These are phyloP conservation scores for Stentor roeselii DNA, from an alignment of 73 alveolate species.

Conservation along the genomic window DNA sequence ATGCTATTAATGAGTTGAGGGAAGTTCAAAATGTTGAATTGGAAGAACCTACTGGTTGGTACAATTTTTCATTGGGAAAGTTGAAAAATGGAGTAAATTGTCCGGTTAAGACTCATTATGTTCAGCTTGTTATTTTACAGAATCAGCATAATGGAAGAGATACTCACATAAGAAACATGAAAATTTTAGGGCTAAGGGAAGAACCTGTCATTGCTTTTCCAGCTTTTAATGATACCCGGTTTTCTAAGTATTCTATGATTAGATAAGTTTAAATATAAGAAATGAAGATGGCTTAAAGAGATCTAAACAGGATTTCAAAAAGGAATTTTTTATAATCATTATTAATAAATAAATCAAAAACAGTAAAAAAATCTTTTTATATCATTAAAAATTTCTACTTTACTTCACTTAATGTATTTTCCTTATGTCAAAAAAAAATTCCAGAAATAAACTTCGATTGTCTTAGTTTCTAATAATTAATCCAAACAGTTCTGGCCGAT, in stretches of 20 bases:
- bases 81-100: background rate
- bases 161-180: constrained; percentile 94
- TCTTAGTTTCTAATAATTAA: too few relatives aligned
- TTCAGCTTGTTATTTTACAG: constrained; percentile 76
- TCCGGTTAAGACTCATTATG: constrained; percentile 57
- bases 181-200: constrained; percentile 97
- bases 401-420: too few relatives aligned
- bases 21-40: constrained; percentile 91
- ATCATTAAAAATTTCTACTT: too few relatives aligned
- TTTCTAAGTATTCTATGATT: constrained; percentile 33
- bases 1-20: constrained; percentile 87
- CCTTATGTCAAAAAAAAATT: too few relatives aligned
- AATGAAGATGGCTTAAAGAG: too few relatives aligned
- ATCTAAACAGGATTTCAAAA: too few relatives aligned
- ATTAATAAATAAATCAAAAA: too few relatives aligned
- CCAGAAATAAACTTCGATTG: too few relatives aligned
- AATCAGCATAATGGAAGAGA: constrained; percentile 97
- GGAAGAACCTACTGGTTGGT: constrained; percentile 98
- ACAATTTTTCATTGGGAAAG: constrained; percentile 69
- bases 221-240: constrained; percentile 38
- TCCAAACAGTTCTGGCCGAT: too few relatives aligned
- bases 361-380: too few relatives aligned
- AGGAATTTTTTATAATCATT: too few relatives aligned
- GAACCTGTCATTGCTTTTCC: constrained; percentile 53
- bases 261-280: background rate